phyloP scores from a whole-genome alignment of 2,329 filamentous ascomycete species.

The Claviceps digitariae region DNA sequence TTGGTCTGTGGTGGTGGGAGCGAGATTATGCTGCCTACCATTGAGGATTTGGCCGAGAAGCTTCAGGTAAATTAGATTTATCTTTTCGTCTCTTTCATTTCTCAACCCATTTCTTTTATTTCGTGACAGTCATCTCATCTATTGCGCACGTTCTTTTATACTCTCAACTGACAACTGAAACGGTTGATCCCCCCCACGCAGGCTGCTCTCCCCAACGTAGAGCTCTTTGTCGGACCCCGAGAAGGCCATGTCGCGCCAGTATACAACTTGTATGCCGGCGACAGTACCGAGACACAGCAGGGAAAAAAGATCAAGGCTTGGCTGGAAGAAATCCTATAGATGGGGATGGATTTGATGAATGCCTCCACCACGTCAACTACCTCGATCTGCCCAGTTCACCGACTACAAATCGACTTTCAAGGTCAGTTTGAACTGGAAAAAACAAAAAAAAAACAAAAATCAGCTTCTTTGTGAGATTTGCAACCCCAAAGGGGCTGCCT shows the following conservation, averaged over 20 bases:
- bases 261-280: conserved; percentile 10
- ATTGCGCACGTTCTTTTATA: neutral
- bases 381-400: too few species aligned
- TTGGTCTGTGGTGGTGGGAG: conserved; percentile 9
- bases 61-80: conserved; percentile 8
- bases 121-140: neutral
- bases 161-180: neutral
- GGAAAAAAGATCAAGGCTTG: conserved; percentile 11
- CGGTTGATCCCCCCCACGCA: neutral
- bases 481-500: too few species aligned
- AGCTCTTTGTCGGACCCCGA: conserved; percentile 9
- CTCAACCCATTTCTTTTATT: neutral
- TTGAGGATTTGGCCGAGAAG: conserved; percentile 9
- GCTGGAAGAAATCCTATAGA: conserved; percentile 9
- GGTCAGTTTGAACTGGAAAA: neutral
- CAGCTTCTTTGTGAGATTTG: too few species aligned
- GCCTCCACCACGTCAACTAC: too few species aligned
- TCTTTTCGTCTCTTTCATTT: too few species aligned
- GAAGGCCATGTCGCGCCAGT: conserved; percentile 13
- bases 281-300: conserved; percentile 10
- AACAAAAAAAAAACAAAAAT: neutral
- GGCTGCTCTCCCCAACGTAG: conserved; percentile 8
- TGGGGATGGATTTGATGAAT: neutral
- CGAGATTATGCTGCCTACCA: conserved; percentile 10
- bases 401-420: too few species aligned